Evolutionary conservation across 352 stramenopile genomes (phyloP).

Genomic region (Globisporangium parvum): DNA sequence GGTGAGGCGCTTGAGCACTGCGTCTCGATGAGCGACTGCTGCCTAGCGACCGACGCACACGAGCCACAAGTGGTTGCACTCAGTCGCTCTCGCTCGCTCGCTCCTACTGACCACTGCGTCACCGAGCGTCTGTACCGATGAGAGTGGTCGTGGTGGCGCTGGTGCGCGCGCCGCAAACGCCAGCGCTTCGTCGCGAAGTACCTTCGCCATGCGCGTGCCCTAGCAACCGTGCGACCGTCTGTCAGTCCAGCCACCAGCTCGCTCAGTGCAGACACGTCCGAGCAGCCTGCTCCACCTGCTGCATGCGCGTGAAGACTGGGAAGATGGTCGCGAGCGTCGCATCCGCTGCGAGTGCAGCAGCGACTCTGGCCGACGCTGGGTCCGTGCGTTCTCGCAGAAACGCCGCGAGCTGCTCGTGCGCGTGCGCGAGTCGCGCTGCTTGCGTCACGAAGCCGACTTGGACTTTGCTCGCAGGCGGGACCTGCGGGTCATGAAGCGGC

Average conservation of each 20-base stretch:
- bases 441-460: conserved; percentile 31
- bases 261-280: too few relatives aligned
- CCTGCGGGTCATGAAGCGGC: conserved; percentile 1
- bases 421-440: conserved; percentile 23
- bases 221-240: conserved; percentile 3
- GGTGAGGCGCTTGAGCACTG: conserved; percentile 31
- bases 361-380: conserved; percentile 19
- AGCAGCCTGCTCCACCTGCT: conserved; percentile 27
- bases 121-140: conserved; percentile 13
- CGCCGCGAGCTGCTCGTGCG: conserved; percentile 22
- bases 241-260: not conserved
- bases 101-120: not conserved
- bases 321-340: conserved; percentile 37
- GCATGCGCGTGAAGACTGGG: conserved; percentile 40
- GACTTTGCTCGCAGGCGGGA: conserved; percentile 14
- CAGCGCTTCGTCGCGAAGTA: conserved; percentile 31
- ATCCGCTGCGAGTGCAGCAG: conserved; percentile 15
- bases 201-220: conserved; percentile 32
- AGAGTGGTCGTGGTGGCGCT: conserved; percentile 19
- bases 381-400: conserved; percentile 32
- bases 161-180: conserved; percentile 24
- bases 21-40: conserved; percentile 30
- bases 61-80: not conserved
- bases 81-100: not conserved
- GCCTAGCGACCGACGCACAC: conserved; percentile 5